Base-by-base conservation (phyloP, 2,329 filamentous ascomycete genomes). In the Epichloe gansuensis region DNA sequence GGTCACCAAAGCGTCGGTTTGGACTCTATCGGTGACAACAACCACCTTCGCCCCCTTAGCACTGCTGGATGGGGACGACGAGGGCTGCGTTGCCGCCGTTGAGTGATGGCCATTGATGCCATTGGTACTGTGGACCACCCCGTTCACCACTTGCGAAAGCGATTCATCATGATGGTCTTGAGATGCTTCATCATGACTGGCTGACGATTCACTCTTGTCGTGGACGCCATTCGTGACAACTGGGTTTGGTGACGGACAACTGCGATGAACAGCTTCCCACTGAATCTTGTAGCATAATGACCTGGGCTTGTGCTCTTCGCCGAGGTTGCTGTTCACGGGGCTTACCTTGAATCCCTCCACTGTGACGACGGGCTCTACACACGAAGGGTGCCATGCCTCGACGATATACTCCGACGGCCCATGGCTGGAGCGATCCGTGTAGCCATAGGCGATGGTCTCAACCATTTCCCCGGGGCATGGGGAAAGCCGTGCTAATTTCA, bases 221-320 rank as follows among this genome's bases (percentile, higher is more conserved):
- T 35, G 11, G 5, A 21, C 7, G 37, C 15, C 28, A 9, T 35
- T 34, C 1, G 25, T 31, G 2, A 2, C 15, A 13, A 25, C 25
- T 13, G 21, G n/a, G 8, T 34, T n/a, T 3, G 38, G 23, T 15
- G 39, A 31, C 3, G 67, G 65, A 6, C n/a, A 7, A 17, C n/a
- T 42, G 25, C 38, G 23, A n/a, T 21, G 2, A 23, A 43, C 23
- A 23, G 38, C 13, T 55, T 75, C 70, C 73, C 73, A 76, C 21
- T 70, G 61, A 15, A 74, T 55, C 58, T 70, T 71, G 58, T 72
- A 75, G 60, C 73, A 75, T 5, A 75, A 58, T 0, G 58, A 57
- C 15, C 63, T 59, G 13, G 61, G 58, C 15, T 9, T 48, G n/a
- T 50, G 48, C 4, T 55, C 51, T 17, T 62, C 58, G 1, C 43